These are phyloP conservation scores for Dryas drummondii DNA, from an alignment of 306 rosid species.

Conservation along the genomic window DNA sequence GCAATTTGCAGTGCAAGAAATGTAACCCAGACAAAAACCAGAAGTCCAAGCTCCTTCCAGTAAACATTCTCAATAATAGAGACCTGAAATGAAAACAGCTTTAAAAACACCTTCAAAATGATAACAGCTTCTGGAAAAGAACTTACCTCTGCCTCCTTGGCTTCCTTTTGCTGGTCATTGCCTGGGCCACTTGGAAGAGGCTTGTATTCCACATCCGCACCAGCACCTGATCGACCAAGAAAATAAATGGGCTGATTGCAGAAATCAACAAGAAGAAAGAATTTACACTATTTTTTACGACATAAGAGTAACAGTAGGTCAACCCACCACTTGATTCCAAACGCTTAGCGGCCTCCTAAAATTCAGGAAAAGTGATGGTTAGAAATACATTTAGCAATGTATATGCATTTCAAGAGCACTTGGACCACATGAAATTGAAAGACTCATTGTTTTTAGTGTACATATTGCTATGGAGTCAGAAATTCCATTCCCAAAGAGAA, in stretches of 20 bases:
- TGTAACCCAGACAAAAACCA: conserved; percentile 81
- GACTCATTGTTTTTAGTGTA: neutral
- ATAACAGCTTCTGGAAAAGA: neutral
- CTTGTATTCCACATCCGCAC: conserved; percentile 62
- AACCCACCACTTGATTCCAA: conserved; percentile 59
- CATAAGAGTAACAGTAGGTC: conserved; percentile 11
- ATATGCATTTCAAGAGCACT: neutral
- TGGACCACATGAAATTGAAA: neutral
- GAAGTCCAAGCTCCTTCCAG: conserved; percentile 92
- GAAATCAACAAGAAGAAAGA: conserved; percentile 1
- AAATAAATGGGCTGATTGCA: conserved; percentile 13
- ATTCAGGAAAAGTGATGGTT: conserved; percentile 37
- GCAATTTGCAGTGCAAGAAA: conserved; percentile 73
- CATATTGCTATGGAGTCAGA: neutral
- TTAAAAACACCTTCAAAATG: conserved; percentile 9
- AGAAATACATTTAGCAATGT: conserved; percentile 14
- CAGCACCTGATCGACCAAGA: conserved; percentile 48
- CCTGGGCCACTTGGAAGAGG: conserved; percentile 71
- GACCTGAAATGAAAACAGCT: conserved; percentile 53
- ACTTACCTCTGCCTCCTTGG: conserved; percentile 41
- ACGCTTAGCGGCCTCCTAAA: conserved; percentile 64
- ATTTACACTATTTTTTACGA: conserved; percentile 2
- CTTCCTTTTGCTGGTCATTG: conserved; percentile 27
- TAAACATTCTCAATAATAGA: conserved; percentile 57
- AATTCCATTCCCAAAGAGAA: neutral